These are phyloP conservation scores for Rhizopogon roseolus DNA, from an alignment of 768 basidiomycete genomes.

Conservation along the genomic window DNA sequence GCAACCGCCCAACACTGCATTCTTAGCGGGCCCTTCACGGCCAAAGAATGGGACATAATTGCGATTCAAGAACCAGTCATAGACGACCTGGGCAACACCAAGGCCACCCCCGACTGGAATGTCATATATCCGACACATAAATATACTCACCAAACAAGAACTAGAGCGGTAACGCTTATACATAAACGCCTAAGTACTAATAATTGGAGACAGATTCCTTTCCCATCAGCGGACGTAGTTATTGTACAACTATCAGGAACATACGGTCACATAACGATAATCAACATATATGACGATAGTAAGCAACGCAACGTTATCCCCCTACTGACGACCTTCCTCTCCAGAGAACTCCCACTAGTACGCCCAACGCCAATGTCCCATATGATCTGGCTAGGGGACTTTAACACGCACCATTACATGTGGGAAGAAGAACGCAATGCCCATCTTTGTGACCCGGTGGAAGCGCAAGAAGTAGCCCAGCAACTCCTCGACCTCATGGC, in stretches of 20 bases:
- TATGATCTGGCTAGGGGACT: constrained; percentile 20
- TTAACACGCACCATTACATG: constrained; percentile 28
- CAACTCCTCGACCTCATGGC: constrained; percentile 15
- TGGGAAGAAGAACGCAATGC: constrained; percentile 21
- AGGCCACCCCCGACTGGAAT: not conserved
- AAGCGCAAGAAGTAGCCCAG: constrained; percentile 1
- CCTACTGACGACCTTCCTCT: not conserved
- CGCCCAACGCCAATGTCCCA: constrained; percentile 3
- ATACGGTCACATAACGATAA: constrained; percentile 3
- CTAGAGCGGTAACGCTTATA: constrained; percentile 15
- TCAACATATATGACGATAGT: constrained; percentile 12
- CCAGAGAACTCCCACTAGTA: not conserved
- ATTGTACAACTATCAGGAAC: constrained; percentile 8
- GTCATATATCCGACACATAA: constrained; percentile 4
- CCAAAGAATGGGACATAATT: not conserved
- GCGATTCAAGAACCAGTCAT: constrained; percentile 2
- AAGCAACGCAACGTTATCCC: not conserved
- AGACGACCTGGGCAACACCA: not conserved
- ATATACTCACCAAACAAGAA: not conserved
- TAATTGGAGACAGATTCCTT: constrained; percentile 16
- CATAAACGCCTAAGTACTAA: constrained; percentile 13
- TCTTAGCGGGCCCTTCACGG: constrained; percentile 1
- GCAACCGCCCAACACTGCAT: constrained; percentile 10
- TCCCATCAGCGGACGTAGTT: constrained; percentile 15
- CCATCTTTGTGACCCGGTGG: constrained; percentile 20